Evolutionary conservation across 2,329 filamentous ascomycete genomes (phyloP), one percentile per base, ranked within the genome.

Genomic region (Amauroascus niger): DNA sequence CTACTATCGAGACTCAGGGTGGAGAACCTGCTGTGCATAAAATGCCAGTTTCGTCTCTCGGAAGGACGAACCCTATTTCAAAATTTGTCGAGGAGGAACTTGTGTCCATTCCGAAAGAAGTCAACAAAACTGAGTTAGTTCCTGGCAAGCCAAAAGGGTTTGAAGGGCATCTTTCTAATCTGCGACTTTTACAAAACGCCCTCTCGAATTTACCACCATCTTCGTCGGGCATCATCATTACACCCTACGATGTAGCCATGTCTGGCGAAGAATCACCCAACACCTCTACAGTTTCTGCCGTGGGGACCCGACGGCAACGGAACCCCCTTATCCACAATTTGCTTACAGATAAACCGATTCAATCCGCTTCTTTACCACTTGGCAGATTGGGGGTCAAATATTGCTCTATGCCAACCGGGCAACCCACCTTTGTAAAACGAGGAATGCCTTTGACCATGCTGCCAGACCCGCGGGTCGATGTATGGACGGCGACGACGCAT

Each of bases 241-340:
- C 88, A 0, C 90, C 93, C 0, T 71, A 80, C 24, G 88, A 94
- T 63, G 90, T 89, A 13, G 88, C 90, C 57, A 80, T 77, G 56
- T 80, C 78, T 32, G 69, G 74, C 13, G 61, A 61, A 22, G 57
- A 62, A 33, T 58, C 65, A 1, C 59, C 64, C 35, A 57, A 62
- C 8, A 55, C 63, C 13, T 56, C 65, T 24, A 68, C 71, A 52
- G 58, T 67, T 7, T 71, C 74, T 5, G 74, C 76, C 48, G 74
- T 81, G 55, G 74, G 74, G 54, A 81, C 79, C 51, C 75, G 78
- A 67, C 72, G 78, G 68, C 79, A 81, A 54, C 80, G 80, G 63
- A 98, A 98, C 62, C 89, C 90, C 0, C 75, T 98, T 1, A 93
- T 98, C 44, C 89, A 98, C 70, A 97, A 96, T 63, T 80, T 98